Evolutionary conservation across 164 flowering plant species (phyloP), one percentile per base, ranked within the genome.

Genomic region (Houttuynia cordata): DNA sequence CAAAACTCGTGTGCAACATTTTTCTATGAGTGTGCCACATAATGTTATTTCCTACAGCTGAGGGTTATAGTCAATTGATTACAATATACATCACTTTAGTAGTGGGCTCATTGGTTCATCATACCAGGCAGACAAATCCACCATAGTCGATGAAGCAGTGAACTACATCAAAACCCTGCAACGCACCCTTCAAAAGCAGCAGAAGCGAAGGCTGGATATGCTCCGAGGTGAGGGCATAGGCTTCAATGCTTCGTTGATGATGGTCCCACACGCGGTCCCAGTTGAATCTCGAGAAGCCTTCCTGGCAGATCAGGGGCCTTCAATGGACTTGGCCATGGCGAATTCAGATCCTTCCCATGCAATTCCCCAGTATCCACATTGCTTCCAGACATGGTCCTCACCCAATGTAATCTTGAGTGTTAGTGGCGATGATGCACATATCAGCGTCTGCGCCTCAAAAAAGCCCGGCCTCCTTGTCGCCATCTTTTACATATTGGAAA

Each of bases 61-160:
- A n/a, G n/a, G n/a, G n/a, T n/a, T n/a, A n/a, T n/a, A n/a, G n/a
- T n/a, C n/a, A n/a, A n/a, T n/a, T n/a, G n/a, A n/a, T n/a, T n/a
- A n/a, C n/a, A n/a, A n/a, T n/a, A n/a, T n/a, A n/a, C n/a, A n/a
- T n/a, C n/a, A n/a, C n/a, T n/a, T n/a, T n/a, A n/a, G n/a, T n/a
- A n/a, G n/a, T n/a, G n/a, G n/a, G n/a, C n/a, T n/a, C n/a, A n/a
- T n/a, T n/a, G n/a, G n/a, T n/a, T n/a, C n/a, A n/a, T n/a, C n/a
- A 8, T 45, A 39, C 59, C 73, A 91, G 98, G 87, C 83, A 0
- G 98, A 91, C 77, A 91, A 91, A 65, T 79, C 89, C 49, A 83
- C 87, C 63, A 78, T 92, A 34, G 96, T 92, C 5, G 95, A 88
- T 67, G 95, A 88, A 79, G 92, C 96, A 53, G 84, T 87, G 54